phyloP scores from a whole-genome alignment of 225 moss, liverwort and hornwort species.

The Climacium dendroides region DNA sequence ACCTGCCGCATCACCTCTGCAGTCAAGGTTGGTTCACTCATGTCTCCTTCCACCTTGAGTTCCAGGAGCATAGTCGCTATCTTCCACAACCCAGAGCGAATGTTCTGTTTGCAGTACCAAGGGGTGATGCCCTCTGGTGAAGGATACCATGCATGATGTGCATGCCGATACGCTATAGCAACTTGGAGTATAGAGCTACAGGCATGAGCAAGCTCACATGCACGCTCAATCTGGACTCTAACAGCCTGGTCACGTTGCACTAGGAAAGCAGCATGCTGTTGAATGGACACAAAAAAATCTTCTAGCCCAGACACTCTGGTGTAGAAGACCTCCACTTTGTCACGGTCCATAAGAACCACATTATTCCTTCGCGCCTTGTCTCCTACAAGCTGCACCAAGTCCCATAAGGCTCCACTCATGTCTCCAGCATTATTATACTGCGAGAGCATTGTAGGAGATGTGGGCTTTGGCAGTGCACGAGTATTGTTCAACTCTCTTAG shows the following conservation, averaged over 20 bases:
- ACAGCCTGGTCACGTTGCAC: constrained; percentile 66
- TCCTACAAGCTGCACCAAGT: constrained; percentile 86
- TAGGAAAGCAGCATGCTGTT: constrained; percentile 75
- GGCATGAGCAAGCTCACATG: constrained; percentile 79
- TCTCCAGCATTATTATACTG: constrained; percentile 28
- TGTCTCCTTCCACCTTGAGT: constrained; percentile 64
- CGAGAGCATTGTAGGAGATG: constrained; percentile 9
- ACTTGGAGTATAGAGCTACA: constrained; percentile 57
- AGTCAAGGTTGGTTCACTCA: constrained; percentile 74
- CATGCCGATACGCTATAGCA: constrained; percentile 69
- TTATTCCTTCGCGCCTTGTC: constrained; percentile 92
- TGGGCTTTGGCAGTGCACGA: constrained; percentile 50
- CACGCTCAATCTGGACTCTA: constrained; percentile 67
- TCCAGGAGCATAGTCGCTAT: constrained; percentile 72
- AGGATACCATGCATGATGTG: constrained; percentile 86
- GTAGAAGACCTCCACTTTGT: constrained; percentile 95
- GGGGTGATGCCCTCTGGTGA: constrained; percentile 92
- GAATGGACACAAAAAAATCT: constrained; percentile 80
- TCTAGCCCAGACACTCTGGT: constrained; percentile 85
- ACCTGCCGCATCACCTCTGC: constrained; percentile 63
- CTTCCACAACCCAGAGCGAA: constrained; percentile 93
- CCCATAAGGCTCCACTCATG: constrained; percentile 81
- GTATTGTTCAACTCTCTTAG: constrained; percentile 72
- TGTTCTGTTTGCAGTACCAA: constrained; percentile 81
- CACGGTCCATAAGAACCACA: constrained; percentile 91